Percentiles rank a stretch among this genome's conserved stretches.
These are phyloP conservation scores for Penicillium maclennaniae DNA, from an alignment of 495 filamentous ascomycete genomes.

Conservation along the genomic window DNA sequence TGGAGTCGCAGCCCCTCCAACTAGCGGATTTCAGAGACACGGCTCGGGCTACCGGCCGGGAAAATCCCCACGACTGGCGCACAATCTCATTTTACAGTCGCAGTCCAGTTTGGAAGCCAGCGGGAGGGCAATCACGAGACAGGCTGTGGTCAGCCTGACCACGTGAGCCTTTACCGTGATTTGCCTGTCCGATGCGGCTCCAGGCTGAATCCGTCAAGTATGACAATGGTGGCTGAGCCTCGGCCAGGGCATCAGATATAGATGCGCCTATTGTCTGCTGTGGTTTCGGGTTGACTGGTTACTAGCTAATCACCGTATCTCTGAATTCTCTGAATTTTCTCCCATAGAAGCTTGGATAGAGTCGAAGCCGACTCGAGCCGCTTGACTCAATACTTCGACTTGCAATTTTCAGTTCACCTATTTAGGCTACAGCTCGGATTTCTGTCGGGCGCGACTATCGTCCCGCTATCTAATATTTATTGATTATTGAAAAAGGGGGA, in stretches of 20 bases:
- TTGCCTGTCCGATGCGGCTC: no score
- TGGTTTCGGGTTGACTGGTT: not conserved
- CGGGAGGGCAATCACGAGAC: no score
- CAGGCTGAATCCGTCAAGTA: no score
- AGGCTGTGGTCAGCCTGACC: no score
- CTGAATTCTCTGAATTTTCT: not conserved
- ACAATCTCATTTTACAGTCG: no score
- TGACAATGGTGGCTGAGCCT: not conserved
- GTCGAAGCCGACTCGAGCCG: not conserved
- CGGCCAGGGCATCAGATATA: not conserved
- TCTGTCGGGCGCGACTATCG: not conserved
- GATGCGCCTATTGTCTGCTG: not conserved
- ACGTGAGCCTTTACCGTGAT: no score
- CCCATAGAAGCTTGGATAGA: not conserved
- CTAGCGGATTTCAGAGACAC: not conserved
- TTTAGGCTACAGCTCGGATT: not conserved
- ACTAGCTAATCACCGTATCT: not conserved
- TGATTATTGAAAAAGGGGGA: not conserved
- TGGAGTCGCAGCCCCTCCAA: not conserved
- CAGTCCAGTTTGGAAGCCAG: no score
- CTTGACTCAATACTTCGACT: not conserved
- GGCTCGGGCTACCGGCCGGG: not conserved
- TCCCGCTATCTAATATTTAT: not conserved
- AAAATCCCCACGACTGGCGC: no score
- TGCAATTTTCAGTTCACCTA: not conserved